Evolutionary conservation across 2,329 filamentous ascomycete species (phyloP), one percentile per base, ranked within the genome.

Genomic region (Xylariaceae sp.): DNA sequence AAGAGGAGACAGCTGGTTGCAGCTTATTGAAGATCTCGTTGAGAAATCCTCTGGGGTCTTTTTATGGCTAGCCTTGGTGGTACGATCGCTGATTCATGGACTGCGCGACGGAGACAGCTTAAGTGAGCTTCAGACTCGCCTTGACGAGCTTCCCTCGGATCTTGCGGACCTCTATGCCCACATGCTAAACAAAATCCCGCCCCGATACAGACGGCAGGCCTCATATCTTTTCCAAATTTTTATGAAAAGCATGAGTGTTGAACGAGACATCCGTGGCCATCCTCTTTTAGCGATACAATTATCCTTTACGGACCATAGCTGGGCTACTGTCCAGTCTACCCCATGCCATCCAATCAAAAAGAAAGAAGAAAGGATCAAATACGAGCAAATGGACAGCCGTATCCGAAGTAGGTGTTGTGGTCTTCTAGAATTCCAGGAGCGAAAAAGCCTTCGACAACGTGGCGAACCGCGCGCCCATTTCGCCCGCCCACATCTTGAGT

Each of bases 101-200:
- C 29, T 52, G 10, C 40, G 36, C 18, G 43, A 46, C 18, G 30
- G 24, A 1, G 49, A 52, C 23, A 27, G 21, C 20, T 21, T 52
- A 4, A 13, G 21, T 3, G 49, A 52, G 8, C 29, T 52, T 30
- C 4, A 27, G 24, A 7, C 15, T 2, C 40, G 40, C n/a, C 30
- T 52, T 5, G 41, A 52, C 11, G 41, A 45, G 13, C 35, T 52
- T 4, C 49, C 49, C 9, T 36, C 41, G 10, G 49, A 52, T n/a
- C 40, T 52, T 2, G 11, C 15, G 24, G 26, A 46, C 4, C 23
- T 52, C 2, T 52, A 45, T 15, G 30, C 30, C 3, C 13, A 33
- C 27, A 52, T 46, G 49, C 32, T 52, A 4, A 26, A n/a, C 13
- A 40, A 18, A 16, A 37, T 52, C 18, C 33, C 46, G 13, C 11